Evolutionary conservation across 2,329 filamentous ascomycete species (phyloP).

Genomic region (Alternaria angustiovoidea): DNA sequence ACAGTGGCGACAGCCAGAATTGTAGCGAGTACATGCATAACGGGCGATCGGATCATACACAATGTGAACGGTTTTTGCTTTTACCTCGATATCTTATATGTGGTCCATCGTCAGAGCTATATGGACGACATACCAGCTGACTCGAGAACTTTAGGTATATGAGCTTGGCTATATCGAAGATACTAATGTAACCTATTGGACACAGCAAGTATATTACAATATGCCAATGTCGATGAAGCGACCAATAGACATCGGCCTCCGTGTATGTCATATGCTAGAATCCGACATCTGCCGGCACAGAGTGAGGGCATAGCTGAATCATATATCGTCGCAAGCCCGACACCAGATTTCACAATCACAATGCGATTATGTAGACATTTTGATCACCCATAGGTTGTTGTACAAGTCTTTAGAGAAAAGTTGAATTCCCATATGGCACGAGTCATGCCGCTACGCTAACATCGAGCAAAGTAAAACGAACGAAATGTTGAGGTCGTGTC

Average conservation of each 20-base stretch:
- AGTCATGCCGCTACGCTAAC: constrained; percentile 1
- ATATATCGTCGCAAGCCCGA: neutral
- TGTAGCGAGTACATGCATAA: neutral
- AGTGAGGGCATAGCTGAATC: neutral
- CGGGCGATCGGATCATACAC: neutral
- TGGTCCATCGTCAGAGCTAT: neutral
- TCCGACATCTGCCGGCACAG: neutral
- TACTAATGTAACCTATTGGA: neutral
- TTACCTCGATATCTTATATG: neutral
- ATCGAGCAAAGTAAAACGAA: constrained; percentile 10
- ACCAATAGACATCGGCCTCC: neutral
- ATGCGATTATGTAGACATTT: neutral
- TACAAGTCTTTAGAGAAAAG: neutral
- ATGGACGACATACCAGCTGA: neutral
- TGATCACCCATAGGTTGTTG: neutral
- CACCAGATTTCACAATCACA: neutral
- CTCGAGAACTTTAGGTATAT: neutral
- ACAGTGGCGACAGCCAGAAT: neutral
- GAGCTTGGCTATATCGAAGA: too few species aligned
- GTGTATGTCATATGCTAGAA: neutral
- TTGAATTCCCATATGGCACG: neutral
- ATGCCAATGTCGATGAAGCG: neutral
- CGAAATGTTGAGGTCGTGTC: constrained; percentile 15
- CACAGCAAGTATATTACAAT: neutral
- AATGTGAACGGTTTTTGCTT: neutral